phyloP scores from a whole-genome alignment of 371 early-diverging fungal genomes.

The Mucor ambiguus region DNA sequence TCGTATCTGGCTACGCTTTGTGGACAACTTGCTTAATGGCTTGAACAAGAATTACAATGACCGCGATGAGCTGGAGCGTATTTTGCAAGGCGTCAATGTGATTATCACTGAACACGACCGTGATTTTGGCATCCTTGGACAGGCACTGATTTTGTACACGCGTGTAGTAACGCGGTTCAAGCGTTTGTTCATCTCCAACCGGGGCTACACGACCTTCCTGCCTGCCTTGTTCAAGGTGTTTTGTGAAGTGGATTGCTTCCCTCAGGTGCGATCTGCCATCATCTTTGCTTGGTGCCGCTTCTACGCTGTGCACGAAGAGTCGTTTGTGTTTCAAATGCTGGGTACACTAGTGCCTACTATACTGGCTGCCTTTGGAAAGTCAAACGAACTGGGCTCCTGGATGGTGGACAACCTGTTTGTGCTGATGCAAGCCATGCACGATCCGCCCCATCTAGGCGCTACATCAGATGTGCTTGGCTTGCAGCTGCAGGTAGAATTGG shows the following conservation, averaged over 20 bases:
- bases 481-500: slow-evolving; percentile 51
- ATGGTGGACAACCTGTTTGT: slow-evolving; percentile 49
- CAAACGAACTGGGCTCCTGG: slow-evolving; percentile 40
- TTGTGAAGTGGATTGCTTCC: slow-evolving; percentile 52
- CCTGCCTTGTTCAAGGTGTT: slow-evolving; percentile 66
- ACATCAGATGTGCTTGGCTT: slow-evolving; percentile 50
- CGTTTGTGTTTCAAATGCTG: slow-evolving; percentile 71
- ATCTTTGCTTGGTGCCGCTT: slow-evolving; percentile 65
- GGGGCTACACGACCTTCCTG: slow-evolving; percentile 61
- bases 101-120: slow-evolving; percentile 57
- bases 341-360: slow-evolving; percentile 63
- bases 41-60: slow-evolving; percentile 62
- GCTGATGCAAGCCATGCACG: slow-evolving; percentile 50
- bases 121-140: slow-evolving; percentile 62
- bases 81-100: slow-evolving; percentile 60
- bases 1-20: slow-evolving; percentile 63
- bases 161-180: slow-evolving; percentile 59
- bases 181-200: slow-evolving; percentile 61
- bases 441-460: slow-evolving; percentile 45
- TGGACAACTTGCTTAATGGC: slow-evolving; percentile 55
- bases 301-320: slow-evolving; percentile 65
- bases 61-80: slow-evolving; percentile 54
- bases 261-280: slow-evolving; percentile 55
- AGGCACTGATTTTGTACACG: slow-evolving; percentile 58
- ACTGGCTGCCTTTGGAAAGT: slow-evolving; percentile 43